A percentile compares a stretch with the other conserved stretches of the same genome.
Conservation (phyloP, 345 rosid species). For the Gossypium bickii region DNA sequence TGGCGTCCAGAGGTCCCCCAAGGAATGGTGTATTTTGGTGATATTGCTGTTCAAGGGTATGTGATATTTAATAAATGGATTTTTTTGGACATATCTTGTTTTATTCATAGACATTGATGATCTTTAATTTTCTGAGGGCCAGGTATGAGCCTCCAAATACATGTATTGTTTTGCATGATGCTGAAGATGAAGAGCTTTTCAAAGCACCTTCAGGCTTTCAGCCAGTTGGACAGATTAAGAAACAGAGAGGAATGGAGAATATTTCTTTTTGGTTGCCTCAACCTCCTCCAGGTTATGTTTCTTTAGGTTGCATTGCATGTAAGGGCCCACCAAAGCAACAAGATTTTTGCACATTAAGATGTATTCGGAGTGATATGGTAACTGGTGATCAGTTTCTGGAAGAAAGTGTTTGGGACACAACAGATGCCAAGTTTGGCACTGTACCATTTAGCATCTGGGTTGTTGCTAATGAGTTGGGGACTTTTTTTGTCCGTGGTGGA, state of each 20-base stretch:
- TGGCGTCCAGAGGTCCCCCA: slow-evolving; percentile 84
- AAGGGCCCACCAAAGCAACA: slow-evolving; percentile 63
- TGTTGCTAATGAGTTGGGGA: slow-evolving; percentile 66
- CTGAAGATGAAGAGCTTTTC: slow-evolving; percentile 60
- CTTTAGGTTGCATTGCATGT: slow-evolving; percentile 84
- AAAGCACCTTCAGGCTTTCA: slow-evolving; percentile 64
- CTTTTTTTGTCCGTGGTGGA: slow-evolving; percentile 78
- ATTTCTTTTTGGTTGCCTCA: slow-evolving; percentile 93
- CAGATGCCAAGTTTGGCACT: slow-evolving; percentile 48
- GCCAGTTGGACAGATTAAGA: slow-evolving; percentile 78
- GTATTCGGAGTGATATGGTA: slow-evolving; percentile 85
- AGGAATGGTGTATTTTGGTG: slow-evolving; percentile 91
- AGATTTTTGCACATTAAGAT: slow-evolving; percentile 63
- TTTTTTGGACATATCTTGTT: background rate
- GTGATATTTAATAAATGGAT: slow-evolving; percentile 16
- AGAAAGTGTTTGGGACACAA: slow-evolving; percentile 90
- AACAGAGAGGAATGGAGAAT: slow-evolving; percentile 72
- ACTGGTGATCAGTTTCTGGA: slow-evolving; percentile 75
- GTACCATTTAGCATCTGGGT: slow-evolving; percentile 92
- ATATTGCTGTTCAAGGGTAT: slow-evolving; percentile 91
- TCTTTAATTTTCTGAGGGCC: slow-evolving; percentile 21
- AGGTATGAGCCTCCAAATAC: slow-evolving; percentile 90
- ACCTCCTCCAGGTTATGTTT: slow-evolving; percentile 92
- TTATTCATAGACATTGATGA: slow-evolving; percentile 1
- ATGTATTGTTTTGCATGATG: slow-evolving; percentile 71